phyloP scores from a whole-genome alignment of 2,329 filamentous ascomycete genomes.

The Balansia obtecta region DNA sequence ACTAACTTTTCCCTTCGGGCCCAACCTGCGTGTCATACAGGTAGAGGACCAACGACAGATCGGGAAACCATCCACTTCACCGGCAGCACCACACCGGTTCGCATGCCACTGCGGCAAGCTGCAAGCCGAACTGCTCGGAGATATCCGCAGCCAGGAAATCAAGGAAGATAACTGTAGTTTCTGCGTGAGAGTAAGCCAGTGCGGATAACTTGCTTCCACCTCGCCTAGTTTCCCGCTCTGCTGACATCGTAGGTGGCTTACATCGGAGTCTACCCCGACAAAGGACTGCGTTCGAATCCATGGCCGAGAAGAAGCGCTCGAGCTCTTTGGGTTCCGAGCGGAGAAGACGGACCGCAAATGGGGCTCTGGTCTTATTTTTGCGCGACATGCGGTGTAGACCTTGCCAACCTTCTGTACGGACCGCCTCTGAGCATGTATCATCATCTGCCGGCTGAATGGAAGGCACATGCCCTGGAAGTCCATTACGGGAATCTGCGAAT shows the following conservation, averaged over 20 bases:
- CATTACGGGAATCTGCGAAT: slow-evolving; percentile 14
- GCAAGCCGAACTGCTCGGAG: slow-evolving; percentile 8
- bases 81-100: slow-evolving; percentile 8
- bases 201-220: background rate
- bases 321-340: background rate
- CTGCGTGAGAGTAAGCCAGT: slow-evolving; percentile 16
- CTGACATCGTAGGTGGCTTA: slow-evolving; percentile 13
- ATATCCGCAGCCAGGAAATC: slow-evolving; percentile 28
- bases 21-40: background rate
- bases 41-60: background rate
- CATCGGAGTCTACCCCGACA: slow-evolving; percentile 16
- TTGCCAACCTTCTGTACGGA: slow-evolving; percentile 17
- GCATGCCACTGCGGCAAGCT: slow-evolving; percentile 18
- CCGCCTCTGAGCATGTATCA: slow-evolving; percentile 17
- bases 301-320: slow-evolving; percentile 12
- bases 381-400: slow-evolving; percentile 17
- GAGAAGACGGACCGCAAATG: slow-evolving; percentile 15
- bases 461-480: slow-evolving; percentile 10
- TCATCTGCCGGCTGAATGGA: slow-evolving; percentile 13
- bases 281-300: slow-evolving; percentile 15
- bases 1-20: background rate
- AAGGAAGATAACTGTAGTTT: slow-evolving; percentile 26
- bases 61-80: background rate
- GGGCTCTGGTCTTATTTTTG: slow-evolving; percentile 14
- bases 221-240: background rate